These are phyloP conservation scores for Lactuca sativa DNA, from an alignment of 129 eudicot species.

Conservation along the genomic window DNA sequence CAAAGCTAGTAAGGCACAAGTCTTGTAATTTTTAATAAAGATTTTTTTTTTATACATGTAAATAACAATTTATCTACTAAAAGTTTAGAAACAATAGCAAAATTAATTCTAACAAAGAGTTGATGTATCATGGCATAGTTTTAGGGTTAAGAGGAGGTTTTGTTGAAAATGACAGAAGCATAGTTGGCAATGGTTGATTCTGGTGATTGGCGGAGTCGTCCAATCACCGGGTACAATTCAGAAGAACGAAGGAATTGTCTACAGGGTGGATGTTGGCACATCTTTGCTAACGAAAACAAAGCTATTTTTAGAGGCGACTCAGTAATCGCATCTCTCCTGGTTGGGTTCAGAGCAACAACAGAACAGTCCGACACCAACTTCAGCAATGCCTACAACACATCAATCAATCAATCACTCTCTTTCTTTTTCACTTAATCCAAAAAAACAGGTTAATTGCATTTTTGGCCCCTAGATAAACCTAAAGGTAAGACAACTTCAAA, in stretches of 20 bases:
- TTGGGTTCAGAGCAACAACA: conserved; percentile 64
- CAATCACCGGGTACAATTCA: conserved; percentile 63
- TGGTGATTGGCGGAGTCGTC: conserved; percentile 72
- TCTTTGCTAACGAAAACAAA: conserved; percentile 76
- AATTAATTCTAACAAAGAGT: too few relatives aligned
- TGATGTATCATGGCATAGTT: background rate
- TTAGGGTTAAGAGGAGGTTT: conserved; percentile 53
- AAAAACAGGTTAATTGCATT: too few relatives aligned
- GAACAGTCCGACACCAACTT: conserved; percentile 83
- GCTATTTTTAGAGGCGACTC: conserved; percentile 88
- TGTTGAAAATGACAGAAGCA: conserved; percentile 62
- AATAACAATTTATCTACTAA: too few relatives aligned
- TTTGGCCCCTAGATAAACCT: too few relatives aligned
- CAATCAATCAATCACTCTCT: too few relatives aligned
- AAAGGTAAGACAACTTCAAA: too few relatives aligned
- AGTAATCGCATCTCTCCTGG: conserved; percentile 62
- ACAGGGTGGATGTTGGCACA: conserved; percentile 82
- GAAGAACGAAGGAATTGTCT: conserved; percentile 81
- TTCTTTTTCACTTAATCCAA: too few relatives aligned
- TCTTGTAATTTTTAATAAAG: too few relatives aligned
- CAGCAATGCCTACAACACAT: conserved; percentile 59
- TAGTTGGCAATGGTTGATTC: conserved; percentile 78
- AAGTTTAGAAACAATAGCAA: too few relatives aligned
- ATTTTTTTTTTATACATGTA: too few relatives aligned
- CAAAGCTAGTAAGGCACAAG: too few relatives aligned